Percentiles rank a stretch among this genome's conserved stretches.
These are phyloP conservation scores for Microbotryomycetes sp. DNA, from an alignment of 1,284 basidiomycete species.

Conservation along the genomic window DNA sequence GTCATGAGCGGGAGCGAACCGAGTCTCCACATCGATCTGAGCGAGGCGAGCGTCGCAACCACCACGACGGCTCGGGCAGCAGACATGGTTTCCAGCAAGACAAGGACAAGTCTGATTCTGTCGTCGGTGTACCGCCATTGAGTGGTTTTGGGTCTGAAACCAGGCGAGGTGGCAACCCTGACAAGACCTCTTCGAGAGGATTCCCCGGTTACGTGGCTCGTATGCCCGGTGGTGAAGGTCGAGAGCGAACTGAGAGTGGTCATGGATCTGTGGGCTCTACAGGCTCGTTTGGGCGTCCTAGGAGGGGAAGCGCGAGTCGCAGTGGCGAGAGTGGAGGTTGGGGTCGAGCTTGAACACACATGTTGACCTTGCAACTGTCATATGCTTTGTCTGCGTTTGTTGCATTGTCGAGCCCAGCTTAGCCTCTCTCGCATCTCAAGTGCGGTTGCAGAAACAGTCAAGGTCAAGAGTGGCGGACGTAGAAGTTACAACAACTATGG, in stretches of 20 bases:
- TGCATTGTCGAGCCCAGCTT: no score
- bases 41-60: background rate
- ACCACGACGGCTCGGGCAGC: background rate
- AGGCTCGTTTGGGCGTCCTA: background rate
- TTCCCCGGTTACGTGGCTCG: background rate
- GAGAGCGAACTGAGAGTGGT: background rate
- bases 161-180: background rate
- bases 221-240: background rate
- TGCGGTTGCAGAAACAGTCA: background rate
- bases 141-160: background rate
- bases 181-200: background rate
- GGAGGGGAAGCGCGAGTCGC: background rate
- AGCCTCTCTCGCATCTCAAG: no score
- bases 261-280: background rate
- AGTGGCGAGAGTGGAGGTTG: background rate
- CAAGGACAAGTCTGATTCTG: background rate
- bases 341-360: background rate
- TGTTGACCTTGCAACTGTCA: background rate
- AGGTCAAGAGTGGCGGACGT: background rate
- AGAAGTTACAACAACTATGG: background rate
- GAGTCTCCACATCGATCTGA: slow-evolving; percentile 1
- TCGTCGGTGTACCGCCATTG: background rate
- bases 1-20: background rate
- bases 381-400: no score
- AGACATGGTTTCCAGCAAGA: background rate